Base-by-base conservation (phyloP, 2,329 filamentous ascomycete genomes). In the Neofusicoccum laricinum region DNA sequence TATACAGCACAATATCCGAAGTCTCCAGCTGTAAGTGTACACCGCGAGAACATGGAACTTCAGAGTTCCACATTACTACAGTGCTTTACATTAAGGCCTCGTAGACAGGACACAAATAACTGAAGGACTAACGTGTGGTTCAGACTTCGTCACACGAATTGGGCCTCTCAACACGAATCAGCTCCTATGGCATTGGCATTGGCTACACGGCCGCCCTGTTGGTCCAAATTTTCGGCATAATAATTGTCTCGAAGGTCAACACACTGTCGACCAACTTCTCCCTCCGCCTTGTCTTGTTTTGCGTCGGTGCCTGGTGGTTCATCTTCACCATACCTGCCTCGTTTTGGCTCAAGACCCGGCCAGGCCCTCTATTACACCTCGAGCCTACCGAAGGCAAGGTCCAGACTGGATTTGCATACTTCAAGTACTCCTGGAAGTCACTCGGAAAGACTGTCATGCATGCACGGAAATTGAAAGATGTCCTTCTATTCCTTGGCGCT, bases 301-400 rank as follows among this genome's bases (percentile, higher is more conserved):
- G 93, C 64, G 88, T 98, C 61, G 95, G 95, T 38, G 76, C 87
- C 32, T 99, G 95, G 95, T 99, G 95, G 95, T 87, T 93, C 49
- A 65, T 90, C 38, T 98, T 99, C 75, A 96, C 92, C 3, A 87
- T 98, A 63, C 95, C 95, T 0, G 88, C 92, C 0, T 92, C 91
- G 2, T 77, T 96, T 70, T 97, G 93, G 90, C 83, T 99, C 34
- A 88, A 94, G 45, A 88, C 93, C 3, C 87, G 95, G 59, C 95
- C 95, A 1, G 95, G 95, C 0, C 95, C 95, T 32, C 93, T 93
- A 6, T 69, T 83, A 34, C 68, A 69, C 3, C 65, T 69, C 2
- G 59, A 70, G 30, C 70, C 69, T 1, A 68, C 66, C n/a, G 61
- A n/a, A 3, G 58, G 64, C n/a, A 73, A 70, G 4, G 59, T 72